phyloP scores from a whole-genome alignment of 1,139 yeast species.

The Suhomyces choctaworum region DNA sequence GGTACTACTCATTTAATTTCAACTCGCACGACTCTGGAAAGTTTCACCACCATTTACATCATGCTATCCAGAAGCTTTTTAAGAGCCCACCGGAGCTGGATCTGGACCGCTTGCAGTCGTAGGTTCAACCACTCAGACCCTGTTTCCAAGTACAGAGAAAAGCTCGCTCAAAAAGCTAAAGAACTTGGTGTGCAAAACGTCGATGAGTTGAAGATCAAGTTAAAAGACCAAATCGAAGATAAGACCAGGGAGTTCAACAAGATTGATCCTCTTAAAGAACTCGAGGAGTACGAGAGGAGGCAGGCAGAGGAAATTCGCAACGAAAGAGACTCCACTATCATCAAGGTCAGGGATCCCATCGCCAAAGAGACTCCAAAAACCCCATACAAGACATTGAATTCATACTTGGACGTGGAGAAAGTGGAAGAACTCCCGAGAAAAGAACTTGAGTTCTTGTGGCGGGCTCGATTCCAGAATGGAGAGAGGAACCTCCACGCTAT shows the following conservation, averaged over 20 bases:
- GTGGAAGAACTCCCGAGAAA: constrained; percentile 52
- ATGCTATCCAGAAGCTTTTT: constrained; percentile 9
- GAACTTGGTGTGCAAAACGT: constrained; percentile 44
- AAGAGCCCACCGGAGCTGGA: constrained; percentile 2
- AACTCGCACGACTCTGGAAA: constrained; percentile 5
- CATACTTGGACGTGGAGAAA: constrained; percentile 72
- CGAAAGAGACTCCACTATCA: constrained; percentile 28
- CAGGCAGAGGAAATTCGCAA: constrained; percentile 35
- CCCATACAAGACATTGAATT: constrained; percentile 71
- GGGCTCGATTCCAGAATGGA: constrained; percentile 72
- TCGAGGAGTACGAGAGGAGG: constrained; percentile 55
- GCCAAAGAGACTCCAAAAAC: constrained; percentile 44
- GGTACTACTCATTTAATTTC: too few species aligned
- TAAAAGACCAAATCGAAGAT: constrained; percentile 60
- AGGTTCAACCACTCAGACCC: constrained; percentile 9
- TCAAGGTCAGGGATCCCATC: constrained; percentile 46
- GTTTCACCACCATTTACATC: not conserved
- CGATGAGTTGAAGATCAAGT: constrained; percentile 61
- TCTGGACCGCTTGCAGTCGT: not conserved
- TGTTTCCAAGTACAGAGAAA: constrained; percentile 26
- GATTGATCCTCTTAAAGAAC: constrained; percentile 69
- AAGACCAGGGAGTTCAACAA: constrained; percentile 57
- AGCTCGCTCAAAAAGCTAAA: constrained; percentile 39
- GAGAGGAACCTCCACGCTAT: constrained; percentile 67
- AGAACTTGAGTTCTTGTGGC: constrained; percentile 86